phyloP scores from a whole-genome alignment of 176 grass and related monocot species.

The Zizania latifolia region DNA sequence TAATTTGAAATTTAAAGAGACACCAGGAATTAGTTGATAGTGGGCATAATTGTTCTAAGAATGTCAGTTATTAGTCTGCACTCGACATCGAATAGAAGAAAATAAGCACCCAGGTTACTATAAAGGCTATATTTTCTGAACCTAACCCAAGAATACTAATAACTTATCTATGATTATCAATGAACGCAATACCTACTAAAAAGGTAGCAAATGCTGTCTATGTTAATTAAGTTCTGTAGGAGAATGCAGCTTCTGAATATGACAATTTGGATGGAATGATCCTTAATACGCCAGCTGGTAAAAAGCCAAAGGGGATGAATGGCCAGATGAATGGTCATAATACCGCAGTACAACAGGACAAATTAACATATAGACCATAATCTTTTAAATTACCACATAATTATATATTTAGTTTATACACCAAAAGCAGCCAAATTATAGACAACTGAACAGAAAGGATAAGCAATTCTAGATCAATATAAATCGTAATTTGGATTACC shows the following conservation, averaged over 20 bases:
- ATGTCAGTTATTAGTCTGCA: conserved; percentile 6
- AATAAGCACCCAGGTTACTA: conserved; percentile 17
- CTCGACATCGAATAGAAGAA: neutral
- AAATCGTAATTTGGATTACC: too few relatives aligned
- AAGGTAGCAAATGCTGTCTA: conserved; percentile 17
- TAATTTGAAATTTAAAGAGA: neutral
- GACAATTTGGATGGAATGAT: conserved; percentile 6
- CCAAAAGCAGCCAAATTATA: neutral
- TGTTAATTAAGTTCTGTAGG: conserved; percentile 13
- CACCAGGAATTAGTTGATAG: conserved; percentile 10
- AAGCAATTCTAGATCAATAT: too few relatives aligned
- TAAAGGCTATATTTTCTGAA: neutral
- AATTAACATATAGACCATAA: neutral
- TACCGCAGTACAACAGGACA: neutral
- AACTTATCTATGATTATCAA: conserved; percentile 10
- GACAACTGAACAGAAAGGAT: neutral
- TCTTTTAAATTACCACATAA: neutral
- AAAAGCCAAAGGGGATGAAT: conserved; percentile 1
- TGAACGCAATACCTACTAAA: conserved; percentile 21
- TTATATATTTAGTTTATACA: neutral
- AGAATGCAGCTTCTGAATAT: conserved; percentile 19
- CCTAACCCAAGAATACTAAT: neutral
- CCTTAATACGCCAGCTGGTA: neutral
- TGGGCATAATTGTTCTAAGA: conserved; percentile 3
- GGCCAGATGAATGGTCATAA: neutral